Conservation (phyloP, 768 basidiomycete species). For the Coprinopsis marcescibilis region DNA sequence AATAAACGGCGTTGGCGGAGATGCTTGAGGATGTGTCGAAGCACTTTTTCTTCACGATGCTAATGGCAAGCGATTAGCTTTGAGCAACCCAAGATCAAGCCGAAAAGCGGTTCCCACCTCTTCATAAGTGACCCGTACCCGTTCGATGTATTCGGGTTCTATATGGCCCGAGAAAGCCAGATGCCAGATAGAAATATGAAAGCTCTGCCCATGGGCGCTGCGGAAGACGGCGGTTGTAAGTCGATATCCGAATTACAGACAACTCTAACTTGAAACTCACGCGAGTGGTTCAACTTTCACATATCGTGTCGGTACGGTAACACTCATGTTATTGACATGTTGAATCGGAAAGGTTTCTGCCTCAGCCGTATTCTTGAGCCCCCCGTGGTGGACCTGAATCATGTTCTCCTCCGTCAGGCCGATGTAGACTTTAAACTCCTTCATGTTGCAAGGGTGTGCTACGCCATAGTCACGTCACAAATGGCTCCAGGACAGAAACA, state of each 20-base stretch:
- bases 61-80: constrained; percentile 21
- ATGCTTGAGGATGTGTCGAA: constrained; percentile 70
- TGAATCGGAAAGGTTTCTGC: constrained; percentile 61
- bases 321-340: constrained; percentile 49
- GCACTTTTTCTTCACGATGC: constrained; percentile 61
- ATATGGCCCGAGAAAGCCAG: constrained; percentile 56
- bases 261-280: constrained; percentile 41
- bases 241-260: too few relatives aligned
- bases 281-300: constrained; percentile 73
- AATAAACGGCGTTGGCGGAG: constrained; percentile 71
- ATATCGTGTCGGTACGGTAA: constrained; percentile 59
- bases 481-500: background rate
- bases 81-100: background rate
- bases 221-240: background rate
- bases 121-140: constrained; percentile 47
- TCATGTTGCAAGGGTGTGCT: constrained; percentile 85
- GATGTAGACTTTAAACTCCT: constrained; percentile 70
- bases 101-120: constrained; percentile 41
- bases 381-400: constrained; percentile 57
- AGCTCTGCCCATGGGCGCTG: constrained; percentile 70
- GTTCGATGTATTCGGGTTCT: constrained; percentile 52
- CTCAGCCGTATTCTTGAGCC: constrained; percentile 58
- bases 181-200: constrained; percentile 79
- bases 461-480: constrained; percentile 9
- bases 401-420: constrained; percentile 62